A percentile compares a stretch with the other conserved stretches of the same genome.
phyloP scores from a whole-genome alignment of 2,329 filamentous ascomycete genomes.

The Westerdykella ornata region DNA sequence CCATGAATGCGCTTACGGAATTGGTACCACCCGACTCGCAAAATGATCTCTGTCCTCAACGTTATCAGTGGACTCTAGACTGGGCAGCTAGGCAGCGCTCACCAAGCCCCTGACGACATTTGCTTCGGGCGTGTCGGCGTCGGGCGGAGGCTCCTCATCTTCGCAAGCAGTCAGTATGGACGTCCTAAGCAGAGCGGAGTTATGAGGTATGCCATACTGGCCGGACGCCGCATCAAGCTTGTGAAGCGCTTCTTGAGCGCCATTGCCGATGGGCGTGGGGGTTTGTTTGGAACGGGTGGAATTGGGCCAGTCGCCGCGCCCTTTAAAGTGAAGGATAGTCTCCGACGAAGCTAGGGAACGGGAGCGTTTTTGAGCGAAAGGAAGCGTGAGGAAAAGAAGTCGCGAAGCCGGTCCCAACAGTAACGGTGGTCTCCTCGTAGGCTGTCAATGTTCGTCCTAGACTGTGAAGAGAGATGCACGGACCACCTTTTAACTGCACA shows the following conservation, averaged over 20 bases:
- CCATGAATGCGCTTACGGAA: conserved; percentile 26
- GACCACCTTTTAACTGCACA: no score
- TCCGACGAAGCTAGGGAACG: no score
- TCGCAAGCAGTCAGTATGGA: conserved; percentile 14
- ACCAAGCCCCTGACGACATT: conserved; percentile 61
- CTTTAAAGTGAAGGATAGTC: no score
- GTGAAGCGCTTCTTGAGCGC: conserved; percentile 37
- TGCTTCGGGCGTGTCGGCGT: conserved; percentile 58
- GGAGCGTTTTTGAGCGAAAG: background rate
- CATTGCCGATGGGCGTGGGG: conserved; percentile 21
- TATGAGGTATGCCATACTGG: conserved; percentile 13
- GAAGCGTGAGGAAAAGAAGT: background rate
- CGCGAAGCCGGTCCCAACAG: background rate
- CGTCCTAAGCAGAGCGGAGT: background rate
- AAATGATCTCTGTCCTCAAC: conserved; percentile 59
- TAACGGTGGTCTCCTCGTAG: background rate
- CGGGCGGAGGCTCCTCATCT: conserved; percentile 21
- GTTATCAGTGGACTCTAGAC: conserved; percentile 4
- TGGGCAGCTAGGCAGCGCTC: conserved; percentile 21
- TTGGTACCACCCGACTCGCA: conserved; percentile 66
- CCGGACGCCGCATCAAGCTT: conserved; percentile 31
- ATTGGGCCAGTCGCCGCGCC: no score
- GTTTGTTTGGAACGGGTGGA: background rate
- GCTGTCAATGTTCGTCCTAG: no score
- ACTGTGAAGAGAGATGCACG: no score